Percentiles rank a stretch among this genome's conserved stretches.
phyloP scores from a whole-genome alignment of 2,329 filamentous ascomycete species.

The Chalaropsis thielavioides region DNA sequence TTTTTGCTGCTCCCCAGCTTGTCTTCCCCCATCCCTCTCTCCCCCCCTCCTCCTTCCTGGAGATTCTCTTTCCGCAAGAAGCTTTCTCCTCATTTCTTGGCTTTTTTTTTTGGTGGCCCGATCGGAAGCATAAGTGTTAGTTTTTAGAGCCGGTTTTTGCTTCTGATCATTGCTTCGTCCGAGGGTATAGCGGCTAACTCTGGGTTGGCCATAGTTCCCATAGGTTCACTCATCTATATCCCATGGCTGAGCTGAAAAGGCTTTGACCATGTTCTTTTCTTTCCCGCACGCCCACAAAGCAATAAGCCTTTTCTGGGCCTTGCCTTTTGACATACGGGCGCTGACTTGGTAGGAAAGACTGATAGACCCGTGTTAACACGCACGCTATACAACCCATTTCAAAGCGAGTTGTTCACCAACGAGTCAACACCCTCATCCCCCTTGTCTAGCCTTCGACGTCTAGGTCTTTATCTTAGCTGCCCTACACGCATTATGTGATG shows the following conservation, averaged over 20 bases:
- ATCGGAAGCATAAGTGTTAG: not conserved
- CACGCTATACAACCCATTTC: no score
- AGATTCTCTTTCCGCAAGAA: not conserved
- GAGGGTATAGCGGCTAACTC: conserved; percentile 1
- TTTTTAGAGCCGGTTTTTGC: not conserved
- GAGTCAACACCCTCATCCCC: not conserved
- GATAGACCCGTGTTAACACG: no score
- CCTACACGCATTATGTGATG: not conserved
- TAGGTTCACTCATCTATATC: not conserved
- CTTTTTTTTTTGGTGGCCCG: not conserved
- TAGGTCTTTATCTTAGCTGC: not conserved
- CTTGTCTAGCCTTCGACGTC: not conserved
- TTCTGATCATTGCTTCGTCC: conserved; percentile 1
- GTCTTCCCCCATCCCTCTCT: not conserved
- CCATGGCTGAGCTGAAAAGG: not conserved
- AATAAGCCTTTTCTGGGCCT: not conserved
- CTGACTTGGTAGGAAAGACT: not conserved
- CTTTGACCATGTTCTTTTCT: not conserved
- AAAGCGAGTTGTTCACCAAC: not conserved
- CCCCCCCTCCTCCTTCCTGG: not conserved
- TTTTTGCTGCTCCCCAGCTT: not conserved
- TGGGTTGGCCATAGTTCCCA: not conserved
- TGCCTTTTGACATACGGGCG: not conserved
- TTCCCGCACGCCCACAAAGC: not conserved
- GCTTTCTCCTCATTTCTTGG: not conserved